A percentile compares a stretch with the other conserved stretches of the same genome.
Evolutionary conservation across 179 eudicot species (phyloP).

Genomic region (Beta corolliflora): DNA sequence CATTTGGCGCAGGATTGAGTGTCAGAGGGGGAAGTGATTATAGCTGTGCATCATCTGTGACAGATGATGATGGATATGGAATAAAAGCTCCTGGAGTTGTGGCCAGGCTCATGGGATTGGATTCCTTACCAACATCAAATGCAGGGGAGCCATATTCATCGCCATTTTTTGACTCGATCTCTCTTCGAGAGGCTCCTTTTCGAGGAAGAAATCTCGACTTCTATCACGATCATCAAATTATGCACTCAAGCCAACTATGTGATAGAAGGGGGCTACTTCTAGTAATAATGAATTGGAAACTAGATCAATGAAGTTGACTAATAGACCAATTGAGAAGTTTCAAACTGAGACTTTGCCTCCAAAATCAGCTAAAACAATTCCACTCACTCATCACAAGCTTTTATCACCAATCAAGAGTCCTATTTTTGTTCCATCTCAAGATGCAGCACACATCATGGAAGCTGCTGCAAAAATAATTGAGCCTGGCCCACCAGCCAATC

Average conservation of each 20-base stretch:
- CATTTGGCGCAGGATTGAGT: constrained; percentile 49
- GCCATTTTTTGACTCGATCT: constrained; percentile 57
- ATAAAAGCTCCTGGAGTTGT: constrained; percentile 76
- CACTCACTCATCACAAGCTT: constrained; percentile 84
- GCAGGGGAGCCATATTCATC: constrained; percentile 50
- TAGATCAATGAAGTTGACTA: constrained; percentile 41
- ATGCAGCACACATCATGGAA: constrained; percentile 88
- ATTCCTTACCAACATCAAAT: constrained; percentile 73
- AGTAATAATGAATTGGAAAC: constrained; percentile 34
- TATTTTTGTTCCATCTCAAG: constrained; percentile 57
- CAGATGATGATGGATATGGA: constrained; percentile 74
- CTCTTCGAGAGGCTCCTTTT: constrained; percentile 53
- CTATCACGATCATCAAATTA: constrained; percentile 39
- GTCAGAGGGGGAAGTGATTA: constrained; percentile 70
- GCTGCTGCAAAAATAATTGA: constrained; percentile 85
- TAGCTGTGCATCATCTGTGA: constrained; percentile 82
- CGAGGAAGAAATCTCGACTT: constrained; percentile 43
- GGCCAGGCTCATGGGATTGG: constrained; percentile 97
- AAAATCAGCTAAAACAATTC: constrained; percentile 80
- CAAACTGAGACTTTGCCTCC: constrained; percentile 86
- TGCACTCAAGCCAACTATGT: constrained; percentile 42
- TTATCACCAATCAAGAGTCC: constrained; percentile 88
- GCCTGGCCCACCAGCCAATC: constrained; percentile 51
- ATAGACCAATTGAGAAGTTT: constrained; percentile 73
- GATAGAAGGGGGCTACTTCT: constrained; percentile 37